Percentiles rank a stretch among this genome's conserved stretches.
phyloP scores from a whole-genome alignment of 371 early-diverging fungal species.

The Mucor velutinosus region DNA sequence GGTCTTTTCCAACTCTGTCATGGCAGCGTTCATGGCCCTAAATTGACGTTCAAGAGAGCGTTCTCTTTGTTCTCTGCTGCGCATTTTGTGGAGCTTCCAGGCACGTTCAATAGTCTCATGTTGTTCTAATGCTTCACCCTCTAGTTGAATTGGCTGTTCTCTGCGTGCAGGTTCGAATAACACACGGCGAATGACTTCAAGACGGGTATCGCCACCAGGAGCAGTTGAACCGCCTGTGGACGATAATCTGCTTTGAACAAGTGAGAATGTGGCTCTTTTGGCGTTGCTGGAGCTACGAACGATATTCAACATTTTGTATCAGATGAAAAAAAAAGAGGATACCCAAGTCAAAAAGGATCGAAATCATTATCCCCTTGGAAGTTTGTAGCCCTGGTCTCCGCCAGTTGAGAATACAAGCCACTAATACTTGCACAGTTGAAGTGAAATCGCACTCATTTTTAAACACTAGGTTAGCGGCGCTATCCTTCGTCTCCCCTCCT shows the following conservation, averaged over 20 bases:
- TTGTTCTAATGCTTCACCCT: conserved; percentile 58
- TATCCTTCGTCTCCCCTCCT: background rate
- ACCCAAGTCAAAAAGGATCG: conserved; percentile 1
- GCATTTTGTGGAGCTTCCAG: conserved; percentile 67
- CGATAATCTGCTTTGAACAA: conserved; percentile 11
- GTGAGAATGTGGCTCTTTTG: conserved; percentile 11
- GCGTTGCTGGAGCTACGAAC: conserved; percentile 9
- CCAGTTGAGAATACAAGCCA: background rate
- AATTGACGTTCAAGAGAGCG: conserved; percentile 70
- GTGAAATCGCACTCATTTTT: background rate
- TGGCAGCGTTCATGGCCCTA: conserved; percentile 70
- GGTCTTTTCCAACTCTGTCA: conserved; percentile 71
- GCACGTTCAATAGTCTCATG: conserved; percentile 81
- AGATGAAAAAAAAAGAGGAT: background rate
- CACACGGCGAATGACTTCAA: conserved; percentile 75
- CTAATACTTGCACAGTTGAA: background rate
- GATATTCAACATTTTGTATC: conserved; percentile 11
- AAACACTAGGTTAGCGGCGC: background rate
- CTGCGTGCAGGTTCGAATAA: conserved; percentile 68
- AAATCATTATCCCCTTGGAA: conserved; percentile 1
- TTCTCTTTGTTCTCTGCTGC: conserved; percentile 59
- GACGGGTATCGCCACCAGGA: conserved; percentile 58
- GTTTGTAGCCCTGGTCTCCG: conserved; percentile 3
- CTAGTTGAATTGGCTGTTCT: conserved; percentile 30
- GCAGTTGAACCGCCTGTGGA: conserved; percentile 4